Conservation (phyloP, 768 basidiomycete genomes). For the Russula vinacea region DNA sequence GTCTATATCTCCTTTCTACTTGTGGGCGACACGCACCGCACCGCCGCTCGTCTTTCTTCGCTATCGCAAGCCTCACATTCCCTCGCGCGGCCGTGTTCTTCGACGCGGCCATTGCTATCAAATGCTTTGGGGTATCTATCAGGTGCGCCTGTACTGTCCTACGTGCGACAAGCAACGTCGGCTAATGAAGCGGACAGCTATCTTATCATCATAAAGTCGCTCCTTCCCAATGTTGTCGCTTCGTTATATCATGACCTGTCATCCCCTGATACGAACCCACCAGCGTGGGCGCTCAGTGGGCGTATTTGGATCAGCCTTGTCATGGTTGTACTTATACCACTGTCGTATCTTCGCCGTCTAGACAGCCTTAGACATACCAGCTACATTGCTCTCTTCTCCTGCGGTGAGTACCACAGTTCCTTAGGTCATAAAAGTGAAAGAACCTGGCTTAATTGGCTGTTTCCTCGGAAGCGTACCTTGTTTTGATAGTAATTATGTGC, state of each 20-base stretch:
- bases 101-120: slow-evolving; percentile 90
- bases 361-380: slow-evolving; percentile 88
- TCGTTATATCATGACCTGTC: slow-evolving; percentile 79
- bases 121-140: slow-evolving; percentile 95
- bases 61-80: slow-evolving; percentile 81
- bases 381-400: slow-evolving; percentile 87
- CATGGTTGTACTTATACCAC: slow-evolving; percentile 73
- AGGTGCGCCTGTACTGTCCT: slow-evolving; percentile 49
- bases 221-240: slow-evolving; percentile 87
- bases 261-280: slow-evolving; percentile 60
- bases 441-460: slow-evolving; percentile 8
- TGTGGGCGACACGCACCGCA: slow-evolving; percentile 77
- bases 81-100: slow-evolving; percentile 85
- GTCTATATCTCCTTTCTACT: slow-evolving; percentile 81
- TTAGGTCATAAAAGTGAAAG: neutral
- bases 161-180: slow-evolving; percentile 1
- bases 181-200: slow-evolving; percentile 47
- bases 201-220: slow-evolving; percentile 86
- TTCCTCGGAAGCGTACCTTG: slow-evolving; percentile 57
- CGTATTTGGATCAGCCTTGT: slow-evolving; percentile 79
- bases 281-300: slow-evolving; percentile 71
- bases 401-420: slow-evolving; percentile 53
- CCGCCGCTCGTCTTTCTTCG: slow-evolving; percentile 78
- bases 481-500: slow-evolving; percentile 74
- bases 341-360: slow-evolving; percentile 78